phyloP scores from a whole-genome alignment of 2,329 filamentous ascomycete species.

The Fusarium nematophilum region DNA sequence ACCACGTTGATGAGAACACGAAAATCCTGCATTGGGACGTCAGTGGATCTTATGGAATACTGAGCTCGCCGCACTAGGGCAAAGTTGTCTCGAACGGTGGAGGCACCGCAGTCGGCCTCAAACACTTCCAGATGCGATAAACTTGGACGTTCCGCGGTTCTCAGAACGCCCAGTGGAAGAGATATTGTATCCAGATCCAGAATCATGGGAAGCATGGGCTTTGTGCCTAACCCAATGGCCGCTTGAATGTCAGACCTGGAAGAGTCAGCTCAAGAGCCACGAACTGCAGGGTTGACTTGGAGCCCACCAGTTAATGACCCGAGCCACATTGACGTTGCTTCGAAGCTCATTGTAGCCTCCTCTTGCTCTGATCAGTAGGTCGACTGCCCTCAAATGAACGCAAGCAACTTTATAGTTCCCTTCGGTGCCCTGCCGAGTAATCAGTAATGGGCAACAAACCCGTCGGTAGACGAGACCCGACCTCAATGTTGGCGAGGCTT shows the following conservation, averaged over 20 bases:
- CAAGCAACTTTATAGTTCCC: conserved; percentile 16
- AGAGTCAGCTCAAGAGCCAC: conserved; percentile 10
- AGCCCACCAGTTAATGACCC: conserved; percentile 22
- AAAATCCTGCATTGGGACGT: conserved; percentile 21
- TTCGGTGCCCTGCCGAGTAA: conserved; percentile 9
- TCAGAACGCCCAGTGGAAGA: conserved; percentile 16
- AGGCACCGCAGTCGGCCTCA: background rate
- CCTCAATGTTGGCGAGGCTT: conserved; percentile 30
- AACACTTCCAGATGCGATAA: conserved; percentile 19
- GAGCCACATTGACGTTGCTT: conserved; percentile 22
- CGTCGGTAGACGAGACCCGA: background rate
- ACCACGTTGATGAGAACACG: conserved; percentile 22
- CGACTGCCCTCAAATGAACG: conserved; percentile 24
- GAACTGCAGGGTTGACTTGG: background rate
- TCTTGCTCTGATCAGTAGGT: conserved; percentile 13
- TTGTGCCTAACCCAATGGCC: conserved; percentile 18
- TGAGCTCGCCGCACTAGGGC: conserved; percentile 18
- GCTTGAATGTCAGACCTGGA: conserved; percentile 26
- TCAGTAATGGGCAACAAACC: background rate
- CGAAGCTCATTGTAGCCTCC: conserved; percentile 15
- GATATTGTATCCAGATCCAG: conserved; percentile 13
- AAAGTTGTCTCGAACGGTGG: conserved; percentile 12
- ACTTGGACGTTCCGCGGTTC: conserved; percentile 13
- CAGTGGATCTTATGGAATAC: conserved; percentile 5
- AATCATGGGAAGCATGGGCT: conserved; percentile 22